A percentile compares a stretch with the other conserved stretches of the same genome.
phyloP scores from a whole-genome alignment of 1,139 yeast genomes.

The Suhomyces atakaporum region DNA sequence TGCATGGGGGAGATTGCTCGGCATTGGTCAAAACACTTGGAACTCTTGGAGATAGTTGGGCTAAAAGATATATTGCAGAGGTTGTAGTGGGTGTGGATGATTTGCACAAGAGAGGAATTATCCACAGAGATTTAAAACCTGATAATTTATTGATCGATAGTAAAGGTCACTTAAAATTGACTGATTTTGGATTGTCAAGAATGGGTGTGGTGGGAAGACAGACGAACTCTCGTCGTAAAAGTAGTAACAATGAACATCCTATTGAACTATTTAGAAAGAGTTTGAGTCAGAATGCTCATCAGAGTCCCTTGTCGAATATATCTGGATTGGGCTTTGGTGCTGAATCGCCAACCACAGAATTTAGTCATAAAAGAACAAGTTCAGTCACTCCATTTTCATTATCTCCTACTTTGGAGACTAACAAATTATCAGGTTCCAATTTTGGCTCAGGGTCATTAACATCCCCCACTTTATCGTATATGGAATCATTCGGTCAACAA shows the following conservation, averaged over 20 bases:
- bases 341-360: conserved; percentile 38
- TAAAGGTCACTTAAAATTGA: conserved; percentile 84
- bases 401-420: conserved; percentile 46
- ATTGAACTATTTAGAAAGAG: conserved; percentile 44
- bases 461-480: conserved; percentile 18
- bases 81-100: conserved; percentile 89
- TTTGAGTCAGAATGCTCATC: conserved; percentile 23
- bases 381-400: conserved; percentile 53
- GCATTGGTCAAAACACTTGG: conserved; percentile 81
- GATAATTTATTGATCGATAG: conserved; percentile 87
- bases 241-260: conserved; percentile 49
- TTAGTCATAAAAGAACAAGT: conserved; percentile 33
- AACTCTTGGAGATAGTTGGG: conserved; percentile 84
- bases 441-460: conserved; percentile 9
- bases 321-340: conserved; percentile 18
- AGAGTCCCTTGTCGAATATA: conserved; percentile 23
- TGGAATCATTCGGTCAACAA: conserved; percentile 15
- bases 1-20: conserved; percentile 96
- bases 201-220: conserved; percentile 90
- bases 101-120: conserved; percentile 82
- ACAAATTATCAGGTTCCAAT: conserved; percentile 22
- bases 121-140: conserved; percentile 94
- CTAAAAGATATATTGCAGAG: conserved; percentile 83
- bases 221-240: conserved; percentile 43
- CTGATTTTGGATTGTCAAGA: conserved; percentile 92